Base-by-base conservation (phyloP, 495 filamentous ascomycete genomes). In the Apodospora peruviana region DNA sequence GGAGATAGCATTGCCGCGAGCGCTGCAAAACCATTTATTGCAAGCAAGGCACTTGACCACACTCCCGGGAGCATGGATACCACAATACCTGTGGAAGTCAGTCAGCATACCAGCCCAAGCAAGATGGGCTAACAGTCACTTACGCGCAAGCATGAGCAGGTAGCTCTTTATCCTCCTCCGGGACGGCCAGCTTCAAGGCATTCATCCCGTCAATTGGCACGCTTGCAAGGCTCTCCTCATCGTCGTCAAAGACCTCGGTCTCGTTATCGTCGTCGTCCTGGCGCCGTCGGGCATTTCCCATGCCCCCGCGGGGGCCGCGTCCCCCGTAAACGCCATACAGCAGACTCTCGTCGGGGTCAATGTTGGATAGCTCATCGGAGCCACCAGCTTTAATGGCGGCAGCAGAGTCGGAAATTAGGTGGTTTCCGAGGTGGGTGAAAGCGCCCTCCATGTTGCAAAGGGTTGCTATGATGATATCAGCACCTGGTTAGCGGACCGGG, bases 1-100 rank as follows among this genome's bases (percentile, higher is more conserved):
- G 16, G 91, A 96, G 34, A 87, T 94, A 29, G 90, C 90, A 65
- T 96, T 99, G 45, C 93, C 91, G 64, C 91, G 86, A 42, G 93
- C 90, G 64, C 93, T 97, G 72, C 93, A 99, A 65, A 99, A 99
- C 93, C 93, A 99, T 62, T 99, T 99, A 73, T 79, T 89, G 70
- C 93, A 99, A 42, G 85, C 77, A 44, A 99, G 77, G 62, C 93
- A 99, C 68, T 95, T 96, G 45, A 97, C 93, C 45, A 97, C 94
- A 54, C 89, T 91, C 61, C 86, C 84, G 10, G 91, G 82, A 51
- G 93, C 94, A 67, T 99, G 93, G 52, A 99, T 99, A 46, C 93
- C 93, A 61, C 93, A 99, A 66, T 99, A 98, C 42, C 89, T 95
- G 57, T 17, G 45, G 22, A 57, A 19, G 38, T 45, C 24, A 38